phyloP scores from a whole-genome alignment of 345 rosid genomes.

The Aquilaria sinensis region DNA sequence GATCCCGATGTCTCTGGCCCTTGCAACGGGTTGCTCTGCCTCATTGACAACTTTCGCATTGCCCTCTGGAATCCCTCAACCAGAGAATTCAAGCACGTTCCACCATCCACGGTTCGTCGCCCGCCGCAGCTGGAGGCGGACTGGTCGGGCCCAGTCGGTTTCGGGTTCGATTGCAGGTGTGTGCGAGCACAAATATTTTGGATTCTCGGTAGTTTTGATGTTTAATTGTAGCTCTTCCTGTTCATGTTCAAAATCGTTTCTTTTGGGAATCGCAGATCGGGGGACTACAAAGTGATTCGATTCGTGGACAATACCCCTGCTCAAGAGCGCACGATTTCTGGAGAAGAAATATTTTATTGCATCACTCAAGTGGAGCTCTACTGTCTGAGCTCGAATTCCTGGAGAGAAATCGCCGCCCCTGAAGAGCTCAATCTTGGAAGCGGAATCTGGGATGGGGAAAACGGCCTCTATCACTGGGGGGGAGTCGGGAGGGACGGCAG shows the following conservation, averaged over 20 bases:
- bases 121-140: neutral
- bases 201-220: no score
- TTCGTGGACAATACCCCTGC: neutral
- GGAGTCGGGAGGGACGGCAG: neutral
- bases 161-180: slow-evolving; percentile 1
- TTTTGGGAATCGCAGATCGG: neutral
- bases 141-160: neutral
- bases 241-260: no score
- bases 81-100: slow-evolving; percentile 4
- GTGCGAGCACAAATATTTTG: no score
- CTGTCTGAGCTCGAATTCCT: neutral
- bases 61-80: slow-evolving; percentile 10
- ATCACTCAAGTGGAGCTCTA: slow-evolving; percentile 2
- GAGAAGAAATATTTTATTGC: no score
- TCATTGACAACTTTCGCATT: neutral
- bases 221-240: no score
- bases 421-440: neutral
- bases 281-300: slow-evolving; percentile 7
- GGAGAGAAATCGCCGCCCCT: slow-evolving; percentile 7
- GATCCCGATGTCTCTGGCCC: slow-evolving; percentile 3
- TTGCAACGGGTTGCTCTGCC: slow-evolving; percentile 7
- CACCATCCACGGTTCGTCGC: slow-evolving; percentile 1
- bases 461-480: slow-evolving; percentile 3
- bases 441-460: neutral
- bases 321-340: no score